These are phyloP conservation scores for Cystobasidium onofrii DNA, from an alignment of 768 basidiomycete species.

Conservation along the genomic window DNA sequence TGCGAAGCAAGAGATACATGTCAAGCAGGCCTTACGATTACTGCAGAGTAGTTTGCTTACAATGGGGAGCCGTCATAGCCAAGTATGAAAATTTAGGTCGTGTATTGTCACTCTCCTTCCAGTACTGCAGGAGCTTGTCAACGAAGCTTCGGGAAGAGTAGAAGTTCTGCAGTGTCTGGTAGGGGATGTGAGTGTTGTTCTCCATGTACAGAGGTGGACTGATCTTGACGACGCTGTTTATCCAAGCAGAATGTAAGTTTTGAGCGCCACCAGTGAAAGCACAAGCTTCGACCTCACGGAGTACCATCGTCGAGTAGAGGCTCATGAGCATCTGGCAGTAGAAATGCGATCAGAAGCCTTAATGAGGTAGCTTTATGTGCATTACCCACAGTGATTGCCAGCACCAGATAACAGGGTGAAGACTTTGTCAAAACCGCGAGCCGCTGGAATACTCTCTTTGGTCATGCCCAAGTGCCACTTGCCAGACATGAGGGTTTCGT, in stretches of 20 bases:
- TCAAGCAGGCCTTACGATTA: not conserved
- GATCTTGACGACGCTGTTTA: not conserved
- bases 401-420: not conserved
- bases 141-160: not conserved
- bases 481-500: constrained; percentile 1
- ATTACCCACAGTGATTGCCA: not conserved
- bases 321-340: not conserved
- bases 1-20: not conserved
- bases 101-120: not conserved
- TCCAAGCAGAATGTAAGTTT: no score
- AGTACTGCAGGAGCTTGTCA: not conserved
- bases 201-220: not conserved
- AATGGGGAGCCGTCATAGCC: not conserved
- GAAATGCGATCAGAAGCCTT: not conserved
- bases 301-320: not conserved
- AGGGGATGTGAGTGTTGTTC: not conserved
- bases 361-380: not conserved
- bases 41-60: not conserved
- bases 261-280: no score
- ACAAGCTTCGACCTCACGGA: not conserved
- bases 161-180: not conserved
- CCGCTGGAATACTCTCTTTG: not conserved
- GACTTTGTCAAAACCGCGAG: constrained; percentile 1
- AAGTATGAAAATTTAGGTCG: not conserved
- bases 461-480: constrained; percentile 10